Percentiles rank a stretch among this genome's conserved stretches.
Conservation (phyloP, 176 grass and related monocot genomes). For the Elymus sibiricus region DNA sequence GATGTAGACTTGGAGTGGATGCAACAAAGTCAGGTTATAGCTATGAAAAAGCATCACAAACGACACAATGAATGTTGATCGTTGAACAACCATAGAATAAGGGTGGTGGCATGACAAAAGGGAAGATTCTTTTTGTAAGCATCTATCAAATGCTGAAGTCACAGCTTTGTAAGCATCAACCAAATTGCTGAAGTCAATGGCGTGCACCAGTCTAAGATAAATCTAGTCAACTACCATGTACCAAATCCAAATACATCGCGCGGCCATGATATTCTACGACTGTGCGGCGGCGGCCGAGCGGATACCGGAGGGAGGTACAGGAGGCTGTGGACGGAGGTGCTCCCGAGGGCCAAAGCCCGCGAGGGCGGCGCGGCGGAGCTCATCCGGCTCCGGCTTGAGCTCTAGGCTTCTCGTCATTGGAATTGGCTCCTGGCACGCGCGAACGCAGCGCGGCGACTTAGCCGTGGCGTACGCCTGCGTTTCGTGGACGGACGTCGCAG, state of each 20-base stretch:
- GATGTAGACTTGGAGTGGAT: background rate
- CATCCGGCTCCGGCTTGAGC: conserved; percentile 32
- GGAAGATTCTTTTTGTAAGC: conserved; percentile 10
- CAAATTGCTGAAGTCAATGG: conserved; percentile 6
- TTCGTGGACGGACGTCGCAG: background rate
- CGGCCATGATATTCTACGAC: background rate
- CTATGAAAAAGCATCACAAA: background rate
- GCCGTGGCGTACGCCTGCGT: background rate
- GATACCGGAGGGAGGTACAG: conserved; percentile 27
- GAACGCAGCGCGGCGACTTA: too few species aligned
- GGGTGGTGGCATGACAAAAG: background rate
- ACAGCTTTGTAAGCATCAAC: background rate
- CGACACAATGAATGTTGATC: background rate
- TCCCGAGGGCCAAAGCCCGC: conserved; percentile 1
- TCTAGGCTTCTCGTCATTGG: background rate
- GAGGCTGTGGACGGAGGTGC: conserved; percentile 20
- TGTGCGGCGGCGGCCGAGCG: background rate
- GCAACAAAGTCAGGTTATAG: background rate
- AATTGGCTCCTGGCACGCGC: background rate
- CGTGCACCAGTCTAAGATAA: background rate
- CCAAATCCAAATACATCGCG: background rate
- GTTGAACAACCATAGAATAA: conserved; percentile 42
- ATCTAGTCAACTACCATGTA: conserved; percentile 21
- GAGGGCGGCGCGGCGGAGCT: conserved; percentile 27
- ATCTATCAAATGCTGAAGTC: background rate